Conservation (phyloP, 2,329 filamentous ascomycete genomes). For the Clarireedia paspali region DNA sequence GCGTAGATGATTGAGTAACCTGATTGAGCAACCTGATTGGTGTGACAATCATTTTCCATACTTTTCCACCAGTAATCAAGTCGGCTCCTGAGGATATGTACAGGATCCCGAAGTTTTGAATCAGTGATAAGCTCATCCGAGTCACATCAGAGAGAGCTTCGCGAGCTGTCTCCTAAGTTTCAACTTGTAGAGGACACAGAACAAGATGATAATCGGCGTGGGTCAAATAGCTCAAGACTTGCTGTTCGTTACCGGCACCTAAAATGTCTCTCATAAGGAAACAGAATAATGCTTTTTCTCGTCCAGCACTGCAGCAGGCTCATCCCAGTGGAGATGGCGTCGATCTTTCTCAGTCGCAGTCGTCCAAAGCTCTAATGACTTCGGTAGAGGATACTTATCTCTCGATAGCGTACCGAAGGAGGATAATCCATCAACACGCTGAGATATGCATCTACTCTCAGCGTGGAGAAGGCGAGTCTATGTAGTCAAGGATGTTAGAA, state of each 20-base stretch:
- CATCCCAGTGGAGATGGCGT: conserved; percentile 1
- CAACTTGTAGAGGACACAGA: conserved; percentile 2
- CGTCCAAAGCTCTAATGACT: background rate
- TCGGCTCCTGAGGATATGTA: background rate
- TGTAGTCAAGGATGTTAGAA: background rate
- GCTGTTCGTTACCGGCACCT: background rate
- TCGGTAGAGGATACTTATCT: conserved; percentile 5
- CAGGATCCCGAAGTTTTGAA: background rate
- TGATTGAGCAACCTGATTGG: background rate
- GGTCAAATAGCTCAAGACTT: background rate
- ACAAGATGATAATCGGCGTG: conserved; percentile 1
- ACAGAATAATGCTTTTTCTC: conserved; percentile 5
- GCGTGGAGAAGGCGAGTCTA: background rate
- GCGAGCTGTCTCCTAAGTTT: conserved; percentile 3
- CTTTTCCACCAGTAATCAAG: background rate
- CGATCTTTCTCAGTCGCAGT: conserved; percentile 1
- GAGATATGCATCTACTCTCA: conserved; percentile 3
- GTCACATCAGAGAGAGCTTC: conserved; percentile 1
- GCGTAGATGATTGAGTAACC: background rate
- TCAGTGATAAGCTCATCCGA: conserved; percentile 4
- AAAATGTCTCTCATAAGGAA: conserved; percentile 2
- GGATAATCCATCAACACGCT: conserved; percentile 2
- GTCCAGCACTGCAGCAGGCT: background rate
- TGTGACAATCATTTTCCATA: background rate
- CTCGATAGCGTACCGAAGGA: conserved; percentile 1